Percentiles rank a stretch among this genome's conserved stretches.
These are phyloP conservation scores for Leersia perrieri DNA, from an alignment of 176 grass and related monocot genomes.

Conservation along the genomic window DNA sequence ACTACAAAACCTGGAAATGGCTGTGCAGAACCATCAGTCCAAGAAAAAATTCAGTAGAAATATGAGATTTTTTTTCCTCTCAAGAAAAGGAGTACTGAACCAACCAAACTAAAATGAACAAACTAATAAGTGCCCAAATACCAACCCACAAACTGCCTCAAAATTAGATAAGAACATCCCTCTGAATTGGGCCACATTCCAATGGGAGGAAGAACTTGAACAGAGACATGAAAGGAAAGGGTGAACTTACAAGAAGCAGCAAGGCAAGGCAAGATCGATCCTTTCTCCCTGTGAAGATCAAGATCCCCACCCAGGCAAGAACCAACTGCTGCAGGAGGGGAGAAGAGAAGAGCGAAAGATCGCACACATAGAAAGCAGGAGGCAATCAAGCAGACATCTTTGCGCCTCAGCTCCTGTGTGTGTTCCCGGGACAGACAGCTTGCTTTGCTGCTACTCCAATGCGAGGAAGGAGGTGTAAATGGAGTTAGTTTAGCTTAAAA, in stretches of 20 bases:
- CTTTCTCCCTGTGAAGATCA: not conserved
- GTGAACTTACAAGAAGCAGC: not conserved
- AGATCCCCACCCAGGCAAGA: not conserved
- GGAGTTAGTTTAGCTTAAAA: conserved; percentile 42
- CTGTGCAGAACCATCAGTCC: not conserved
- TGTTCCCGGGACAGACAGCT: conserved; percentile 8
- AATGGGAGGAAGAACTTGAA: not conserved
- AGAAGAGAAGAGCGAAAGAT: conserved; percentile 15
- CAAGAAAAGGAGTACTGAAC: not conserved
- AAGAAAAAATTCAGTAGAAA: not conserved
- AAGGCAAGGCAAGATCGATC: not conserved
- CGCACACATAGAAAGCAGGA: not conserved
- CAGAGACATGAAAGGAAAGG: not conserved
- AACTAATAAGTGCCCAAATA: not conserved
- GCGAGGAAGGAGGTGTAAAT: conserved; percentile 12
- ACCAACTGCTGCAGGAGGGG: not conserved
- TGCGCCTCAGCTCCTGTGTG: conserved; percentile 22
- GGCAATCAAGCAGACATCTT: conserved; percentile 27
- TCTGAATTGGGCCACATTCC: not conserved
- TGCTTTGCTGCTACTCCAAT: conserved; percentile 48
- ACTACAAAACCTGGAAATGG: not conserved
- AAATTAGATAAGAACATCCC: not conserved
- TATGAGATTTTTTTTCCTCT: not conserved
- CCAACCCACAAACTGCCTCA: not conserved
- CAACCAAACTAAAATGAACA: not conserved